phyloP scores from a whole-genome alignment of 306 rosid genomes.

The Abrus pulchellus region DNA sequence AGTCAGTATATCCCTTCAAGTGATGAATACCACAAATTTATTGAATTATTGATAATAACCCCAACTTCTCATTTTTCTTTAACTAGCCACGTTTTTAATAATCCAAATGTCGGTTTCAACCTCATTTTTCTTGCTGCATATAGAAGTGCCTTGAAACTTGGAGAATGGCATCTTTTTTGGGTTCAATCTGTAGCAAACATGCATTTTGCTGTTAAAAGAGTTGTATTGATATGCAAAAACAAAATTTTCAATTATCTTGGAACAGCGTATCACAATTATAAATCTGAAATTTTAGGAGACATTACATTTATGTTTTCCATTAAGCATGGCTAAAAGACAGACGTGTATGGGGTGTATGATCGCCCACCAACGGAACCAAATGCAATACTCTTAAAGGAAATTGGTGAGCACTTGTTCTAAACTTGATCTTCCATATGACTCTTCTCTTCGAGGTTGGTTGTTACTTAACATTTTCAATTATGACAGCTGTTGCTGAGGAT shows the following conservation, averaged over 20 bases:
- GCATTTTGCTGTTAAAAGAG: conserved; percentile 6
- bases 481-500: conserved; percentile 74
- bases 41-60: neutral
- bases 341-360: conserved; percentile 90
- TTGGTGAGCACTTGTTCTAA: conserved; percentile 60
- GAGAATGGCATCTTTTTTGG: neutral
- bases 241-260: conserved; percentile 26
- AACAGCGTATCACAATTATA: conserved; percentile 16
- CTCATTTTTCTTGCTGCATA: neutral
- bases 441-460: conserved; percentile 34
- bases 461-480: conserved; percentile 21
- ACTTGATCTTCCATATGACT: conserved; percentile 39
- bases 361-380: conserved; percentile 80
- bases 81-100: neutral
- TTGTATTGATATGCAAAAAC: conserved; percentile 4
- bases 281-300: conserved; percentile 30
- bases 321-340: conserved; percentile 70
- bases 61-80: neutral
- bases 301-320: conserved; percentile 54
- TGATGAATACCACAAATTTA: conserved; percentile 3
- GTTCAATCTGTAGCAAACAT: conserved; percentile 12
- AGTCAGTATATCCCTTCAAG: conserved; percentile 5
- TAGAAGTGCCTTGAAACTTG: neutral
- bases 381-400: conserved; percentile 84
- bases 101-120: neutral